Evolutionary conservation across 2,329 filamentous ascomycete species (phyloP).

Genomic region (Teratosphaeriaceae sp.): DNA sequence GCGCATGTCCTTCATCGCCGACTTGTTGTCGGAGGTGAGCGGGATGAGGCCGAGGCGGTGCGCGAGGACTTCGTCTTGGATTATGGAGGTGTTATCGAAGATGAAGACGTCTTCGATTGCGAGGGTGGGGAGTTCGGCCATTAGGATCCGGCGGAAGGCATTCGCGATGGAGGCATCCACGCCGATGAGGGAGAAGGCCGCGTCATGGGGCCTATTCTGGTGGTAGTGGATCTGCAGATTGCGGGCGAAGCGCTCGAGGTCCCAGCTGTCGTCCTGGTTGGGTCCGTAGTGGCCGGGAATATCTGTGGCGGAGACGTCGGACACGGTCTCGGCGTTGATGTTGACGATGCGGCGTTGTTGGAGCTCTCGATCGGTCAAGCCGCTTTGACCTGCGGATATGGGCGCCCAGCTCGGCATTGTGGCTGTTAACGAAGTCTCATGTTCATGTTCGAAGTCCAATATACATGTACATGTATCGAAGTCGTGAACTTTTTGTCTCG

Average conservation of each 20-base stretch:
- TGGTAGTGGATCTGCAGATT: slow-evolving; percentile 74
- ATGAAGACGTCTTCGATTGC: slow-evolving; percentile 93
- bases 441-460: slow-evolving; percentile 5
- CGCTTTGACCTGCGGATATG: slow-evolving; percentile 42
- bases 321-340: slow-evolving; percentile 85
- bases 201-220: slow-evolving; percentile 67
- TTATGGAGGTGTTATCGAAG: slow-evolving; percentile 93
- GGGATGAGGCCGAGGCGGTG: slow-evolving; percentile 87
- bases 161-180: slow-evolving; percentile 92
- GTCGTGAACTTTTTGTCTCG: slow-evolving; percentile 2
- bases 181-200: slow-evolving; percentile 85
- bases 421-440: slow-evolving; percentile 6
- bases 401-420: slow-evolving; percentile 29
- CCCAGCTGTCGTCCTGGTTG: slow-evolving; percentile 79
- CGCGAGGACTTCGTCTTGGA: slow-evolving; percentile 94
- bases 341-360: slow-evolving; percentile 71
- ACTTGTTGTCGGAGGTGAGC: slow-evolving; percentile 69
- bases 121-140: slow-evolving; percentile 88
- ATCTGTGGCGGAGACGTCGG: slow-evolving; percentile 81
- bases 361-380: slow-evolving; percentile 45
- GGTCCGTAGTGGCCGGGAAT: slow-evolving; percentile 80
- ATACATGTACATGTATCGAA: not conserved
- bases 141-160: slow-evolving; percentile 91
- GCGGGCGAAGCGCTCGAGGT: slow-evolving; percentile 65
- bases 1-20: slow-evolving; percentile 73